These are phyloP conservation scores for Fusarium beomiforme DNA, from an alignment of 2,329 filamentous ascomycete species.

Conservation along the genomic window DNA sequence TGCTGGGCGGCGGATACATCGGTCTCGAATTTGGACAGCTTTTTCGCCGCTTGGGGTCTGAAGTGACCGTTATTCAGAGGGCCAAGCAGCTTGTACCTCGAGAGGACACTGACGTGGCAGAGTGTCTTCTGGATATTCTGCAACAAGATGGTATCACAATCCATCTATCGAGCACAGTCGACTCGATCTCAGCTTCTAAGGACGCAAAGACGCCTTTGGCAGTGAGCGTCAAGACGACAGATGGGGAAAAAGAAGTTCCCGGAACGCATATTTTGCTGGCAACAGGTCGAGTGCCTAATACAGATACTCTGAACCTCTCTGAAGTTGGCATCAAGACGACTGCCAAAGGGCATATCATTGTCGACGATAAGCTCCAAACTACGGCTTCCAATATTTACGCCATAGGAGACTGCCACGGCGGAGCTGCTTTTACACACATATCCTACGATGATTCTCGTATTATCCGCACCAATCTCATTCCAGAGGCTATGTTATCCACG, in stretches of 20 bases:
- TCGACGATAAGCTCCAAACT: constrained; percentile 57
- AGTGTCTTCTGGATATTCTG: constrained; percentile 54
- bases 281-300: constrained; percentile 61
- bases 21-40: constrained; percentile 65
- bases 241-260: constrained; percentile 40
- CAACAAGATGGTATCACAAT: constrained; percentile 57
- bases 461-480: constrained; percentile 56
- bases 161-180: constrained; percentile 49
- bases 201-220: constrained; percentile 22
- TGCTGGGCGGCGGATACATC: constrained; percentile 64
- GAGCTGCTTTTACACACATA: constrained; percentile 65
- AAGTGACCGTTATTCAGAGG: constrained; percentile 60
- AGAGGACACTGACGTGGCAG: constrained; percentile 61
- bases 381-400: constrained; percentile 55
- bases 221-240: constrained; percentile 32
- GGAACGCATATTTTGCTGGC: constrained; percentile 62
- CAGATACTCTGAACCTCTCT: constrained; percentile 54
- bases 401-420: constrained; percentile 62
- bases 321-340: constrained; percentile 54
- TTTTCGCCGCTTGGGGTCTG: constrained; percentile 59
- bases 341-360: constrained; percentile 54
- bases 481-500: constrained; percentile 34
- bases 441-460: constrained; percentile 67
- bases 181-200: constrained; percentile 36
- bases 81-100: constrained; percentile 53